Evolutionary conservation across 2,329 filamentous ascomycete genomes (phyloP).

Genomic region (Achaetomium macrosporum): DNA sequence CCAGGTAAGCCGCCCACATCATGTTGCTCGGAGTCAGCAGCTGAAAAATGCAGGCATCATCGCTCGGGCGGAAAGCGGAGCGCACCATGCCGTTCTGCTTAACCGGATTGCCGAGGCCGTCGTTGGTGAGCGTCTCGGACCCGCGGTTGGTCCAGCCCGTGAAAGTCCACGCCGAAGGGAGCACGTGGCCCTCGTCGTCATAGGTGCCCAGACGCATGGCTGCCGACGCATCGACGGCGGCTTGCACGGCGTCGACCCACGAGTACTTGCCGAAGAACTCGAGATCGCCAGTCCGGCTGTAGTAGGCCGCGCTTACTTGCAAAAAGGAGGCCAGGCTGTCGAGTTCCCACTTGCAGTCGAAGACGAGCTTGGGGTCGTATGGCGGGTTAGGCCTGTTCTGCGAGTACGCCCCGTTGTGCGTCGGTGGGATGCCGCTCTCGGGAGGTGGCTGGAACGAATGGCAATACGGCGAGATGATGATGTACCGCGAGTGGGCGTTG

Average conservation of each 20-base stretch:
- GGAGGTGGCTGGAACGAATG: constrained; percentile 85
- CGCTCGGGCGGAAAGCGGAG: constrained; percentile 75
- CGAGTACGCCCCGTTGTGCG: constrained; percentile 51
- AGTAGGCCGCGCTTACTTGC: constrained; percentile 73
- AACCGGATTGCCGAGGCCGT: constrained; percentile 71
- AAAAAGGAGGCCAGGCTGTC: constrained; percentile 84
- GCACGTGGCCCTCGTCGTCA: constrained; percentile 47
- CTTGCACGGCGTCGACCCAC: constrained; percentile 66
- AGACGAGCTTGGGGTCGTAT: constrained; percentile 64
- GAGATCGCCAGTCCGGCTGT: constrained; percentile 53
- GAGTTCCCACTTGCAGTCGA: constrained; percentile 88
- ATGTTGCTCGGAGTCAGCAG: constrained; percentile 76
- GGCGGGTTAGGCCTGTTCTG: constrained; percentile 54
- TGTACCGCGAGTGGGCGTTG: constrained; percentile 64
- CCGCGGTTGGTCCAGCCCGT: constrained; percentile 63
- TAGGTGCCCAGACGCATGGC: constrained; percentile 67
- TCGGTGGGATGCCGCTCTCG: constrained; percentile 60
- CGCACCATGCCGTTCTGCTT: constrained; percentile 70
- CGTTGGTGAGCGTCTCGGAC: constrained; percentile 69
- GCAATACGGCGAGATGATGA: constrained; percentile 70
- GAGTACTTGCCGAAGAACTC: constrained; percentile 50
- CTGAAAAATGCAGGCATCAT: constrained; percentile 75
- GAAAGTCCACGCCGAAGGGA: constrained; percentile 61
- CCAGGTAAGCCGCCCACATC: constrained; percentile 60
- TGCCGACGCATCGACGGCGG: constrained; percentile 58